Evolutionary conservation across 2,329 filamentous ascomycete genomes (phyloP), one percentile per base, ranked within the genome.

Genomic region (Colletotrichum acutatum): DNA sequence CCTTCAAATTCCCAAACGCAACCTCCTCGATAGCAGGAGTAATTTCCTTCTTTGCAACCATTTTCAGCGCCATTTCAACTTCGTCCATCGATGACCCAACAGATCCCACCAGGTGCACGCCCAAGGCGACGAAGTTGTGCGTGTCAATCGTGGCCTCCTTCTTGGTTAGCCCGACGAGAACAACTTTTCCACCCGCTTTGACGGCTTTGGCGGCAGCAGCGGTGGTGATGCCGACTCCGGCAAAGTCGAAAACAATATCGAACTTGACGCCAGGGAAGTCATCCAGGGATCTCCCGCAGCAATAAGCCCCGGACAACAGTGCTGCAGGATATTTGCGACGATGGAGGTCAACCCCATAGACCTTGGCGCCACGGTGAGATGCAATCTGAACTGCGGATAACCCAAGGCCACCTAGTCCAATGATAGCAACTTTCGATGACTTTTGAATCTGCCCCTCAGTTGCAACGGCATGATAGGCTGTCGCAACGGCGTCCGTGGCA

Each of bases 381-480:
- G 64, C 64, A 28, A 67, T 53, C 2, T 54, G 34, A 6, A 67
- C 34, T 12, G 53, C 64, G 24, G 57, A 59, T n/a, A 60, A 56
- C 2, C 64, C 64, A 2, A 67, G 37, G 9, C 64, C 54, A 16
- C 64, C 64, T 26, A 67, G 56, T 24, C 64, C 64, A 56, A 67
- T 52, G 26, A 67, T 32, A 8, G 19, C 30, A 19, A 59, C 37
- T 42, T 42, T 56, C 11, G 54, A 49, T n/a, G 32, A 30, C 6
- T 22, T 4, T 7, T 46, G 16, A 42, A 74, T 54, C 0, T 12
- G 19, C n/a, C 71, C 71, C 42, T 71, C 71, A 7, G 71, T 19
- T 37, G 78, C 71, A 2, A 74, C 67, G 11, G 71, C 67, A n/a
- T 74, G 67, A 26, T 74, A 74, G 1, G 67, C 62, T 1, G 71